Base-by-base conservation (phyloP, 306 rosid species). In the Trifolium fragiferum region DNA sequence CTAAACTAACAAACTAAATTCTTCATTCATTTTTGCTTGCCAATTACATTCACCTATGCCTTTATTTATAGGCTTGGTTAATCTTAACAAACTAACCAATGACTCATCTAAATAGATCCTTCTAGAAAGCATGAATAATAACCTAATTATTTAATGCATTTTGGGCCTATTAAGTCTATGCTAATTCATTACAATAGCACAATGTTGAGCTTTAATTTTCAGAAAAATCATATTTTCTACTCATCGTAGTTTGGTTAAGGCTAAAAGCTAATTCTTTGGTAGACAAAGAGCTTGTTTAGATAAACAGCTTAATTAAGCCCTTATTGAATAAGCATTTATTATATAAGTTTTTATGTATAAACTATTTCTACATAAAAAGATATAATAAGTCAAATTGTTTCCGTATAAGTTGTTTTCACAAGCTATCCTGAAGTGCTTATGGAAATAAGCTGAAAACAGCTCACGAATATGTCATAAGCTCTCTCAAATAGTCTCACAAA, bases 241-340 rank as follows among this genome's bases (percentile, higher is more conserved):
- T 70, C 57, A 32, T 41, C 30, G 65, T 57, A 46, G 35, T 30
- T 20, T 73, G 57, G 21, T 75, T 40, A 25, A 74, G 72, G 46
- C 64, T 41, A 77, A 61, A 76, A 62, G 61, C 64, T 32, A 73
- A 66, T 35, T 62, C 18, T 41, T 70, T 73, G 37, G 66, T 44
- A 37, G 75, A 75, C 14, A 63, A 5, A 14, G 9, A 6, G 7
- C 8, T 18, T 5, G 7, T 15, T 49, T 49, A 2, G 54, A 15
- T 49, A n/a, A n/a, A n/a, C 55, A n/a, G 3, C 9, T 47, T 47
- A 49, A 49, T 49, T n/a, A 15, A n/a, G 3, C 3, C 0, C 54
- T 49, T 49, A 49, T 6, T n/a, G 19, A 16, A 49, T 49, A 49
- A 47, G 19, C 0, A 8, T 7, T 49, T 47, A 15, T 47, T 9